Conservation (phyloP, 768 basidiomycete genomes). For the Russula lepida region DNA sequence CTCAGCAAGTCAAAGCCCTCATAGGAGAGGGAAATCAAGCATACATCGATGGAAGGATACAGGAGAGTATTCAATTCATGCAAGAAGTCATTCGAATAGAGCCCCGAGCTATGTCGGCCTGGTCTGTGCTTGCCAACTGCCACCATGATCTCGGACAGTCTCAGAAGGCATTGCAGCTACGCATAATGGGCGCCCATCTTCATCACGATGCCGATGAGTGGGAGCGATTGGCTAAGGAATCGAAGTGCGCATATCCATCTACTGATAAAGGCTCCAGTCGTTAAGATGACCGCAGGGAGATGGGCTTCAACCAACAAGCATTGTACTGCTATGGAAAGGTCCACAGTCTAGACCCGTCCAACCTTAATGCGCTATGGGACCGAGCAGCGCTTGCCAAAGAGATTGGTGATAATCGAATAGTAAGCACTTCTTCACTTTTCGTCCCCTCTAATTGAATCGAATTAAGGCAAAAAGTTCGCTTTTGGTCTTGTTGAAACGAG, state of each 20-base stretch:
- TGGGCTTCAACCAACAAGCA: conserved; percentile 76
- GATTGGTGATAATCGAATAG: conserved; percentile 59
- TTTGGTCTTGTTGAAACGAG: conserved; percentile 59
- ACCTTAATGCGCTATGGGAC: conserved; percentile 86
- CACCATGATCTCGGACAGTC: conserved; percentile 63
- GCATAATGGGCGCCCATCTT: conserved; percentile 88
- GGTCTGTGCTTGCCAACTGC: conserved; percentile 82
- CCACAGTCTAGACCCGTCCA: conserved; percentile 66
- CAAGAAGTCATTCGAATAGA: conserved; percentile 93
- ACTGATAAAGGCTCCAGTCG: not conserved
- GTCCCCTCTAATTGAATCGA: not conserved
- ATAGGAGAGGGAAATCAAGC: conserved; percentile 85
- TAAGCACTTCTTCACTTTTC: conserved; percentile 28
- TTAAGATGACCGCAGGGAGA: conserved; percentile 35
- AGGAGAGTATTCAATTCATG: conserved; percentile 69
- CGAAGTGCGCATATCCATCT: conserved; percentile 41
- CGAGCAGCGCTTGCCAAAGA: conserved; percentile 74
- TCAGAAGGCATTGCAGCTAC: conserved; percentile 68
- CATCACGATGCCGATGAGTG: conserved; percentile 79
- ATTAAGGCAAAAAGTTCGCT: conserved; percentile 54
- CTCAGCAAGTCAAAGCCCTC: conserved; percentile 61
- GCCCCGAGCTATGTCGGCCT: conserved; percentile 72
- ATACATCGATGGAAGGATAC: conserved; percentile 62
- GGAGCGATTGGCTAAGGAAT: conserved; percentile 70
- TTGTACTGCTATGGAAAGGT: conserved; percentile 88